Evolutionary conservation across 352 stramenopile species (phyloP).

Genomic region (Pythium scleroteichum): DNA sequence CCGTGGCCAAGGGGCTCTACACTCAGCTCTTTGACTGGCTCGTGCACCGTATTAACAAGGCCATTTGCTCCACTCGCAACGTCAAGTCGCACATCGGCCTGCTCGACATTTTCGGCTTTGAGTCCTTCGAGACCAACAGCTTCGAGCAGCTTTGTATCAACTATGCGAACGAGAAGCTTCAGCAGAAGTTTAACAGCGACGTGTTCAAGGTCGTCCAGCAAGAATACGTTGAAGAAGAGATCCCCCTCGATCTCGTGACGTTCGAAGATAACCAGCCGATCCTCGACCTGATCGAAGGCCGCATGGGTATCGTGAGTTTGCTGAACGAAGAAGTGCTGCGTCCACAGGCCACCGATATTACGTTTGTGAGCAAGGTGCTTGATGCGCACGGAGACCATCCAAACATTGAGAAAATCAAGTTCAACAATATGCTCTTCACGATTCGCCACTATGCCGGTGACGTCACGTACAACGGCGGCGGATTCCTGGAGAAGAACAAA

Average conservation of each 20-base stretch:
- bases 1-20: conserved; percentile 97
- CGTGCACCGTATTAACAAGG: conserved; percentile 85
- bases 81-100: conserved; percentile 88
- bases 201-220: conserved; percentile 96
- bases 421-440: conserved; percentile 82
- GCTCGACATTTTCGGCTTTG: conserved; percentile 97
- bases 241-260: conserved; percentile 78
- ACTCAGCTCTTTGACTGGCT: conserved; percentile 96
- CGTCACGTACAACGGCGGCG: conserved; percentile 76
- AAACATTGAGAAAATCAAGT: conserved; percentile 83
- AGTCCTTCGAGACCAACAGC: conserved; percentile 88
- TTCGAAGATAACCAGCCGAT: conserved; percentile 93
- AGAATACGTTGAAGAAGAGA: conserved; percentile 94
- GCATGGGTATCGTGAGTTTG: conserved; percentile 89
- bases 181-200: conserved; percentile 92
- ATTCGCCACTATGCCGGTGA: conserved; percentile 84
- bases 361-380: conserved; percentile 84
- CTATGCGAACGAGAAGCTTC: conserved; percentile 86
- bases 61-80: conserved; percentile 76
- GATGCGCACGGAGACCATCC: conserved; percentile 77
- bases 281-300: conserved; percentile 88
- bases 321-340: conserved; percentile 96
- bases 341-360: conserved; percentile 78
- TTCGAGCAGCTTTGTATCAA: conserved; percentile 90
- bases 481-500: conserved; percentile 88